Evolutionary conservation across 2,329 filamentous ascomycete species (phyloP).

Genomic region (Tolypocladium tundrense): DNA sequence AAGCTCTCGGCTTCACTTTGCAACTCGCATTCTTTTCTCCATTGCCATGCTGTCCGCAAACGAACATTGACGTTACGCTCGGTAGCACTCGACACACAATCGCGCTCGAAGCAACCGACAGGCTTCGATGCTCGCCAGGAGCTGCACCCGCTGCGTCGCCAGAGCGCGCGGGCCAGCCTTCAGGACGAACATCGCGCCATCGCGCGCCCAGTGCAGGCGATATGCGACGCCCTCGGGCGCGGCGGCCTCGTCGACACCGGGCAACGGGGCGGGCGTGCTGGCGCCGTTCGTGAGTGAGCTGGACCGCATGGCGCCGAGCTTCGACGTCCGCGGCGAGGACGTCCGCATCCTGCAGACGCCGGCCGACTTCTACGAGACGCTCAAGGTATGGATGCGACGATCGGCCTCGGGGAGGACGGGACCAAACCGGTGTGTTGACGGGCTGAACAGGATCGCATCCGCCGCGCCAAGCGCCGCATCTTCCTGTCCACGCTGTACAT

Average conservation of each 20-base stretch:
- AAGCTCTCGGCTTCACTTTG: background rate
- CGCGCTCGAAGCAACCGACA: background rate
- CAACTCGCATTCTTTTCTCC: background rate
- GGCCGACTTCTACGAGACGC: constrained; percentile 77
- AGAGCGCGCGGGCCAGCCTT: constrained; percentile 7
- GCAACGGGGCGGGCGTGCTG: constrained; percentile 27
- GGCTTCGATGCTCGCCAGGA: constrained; percentile 22
- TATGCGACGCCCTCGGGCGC: constrained; percentile 26
- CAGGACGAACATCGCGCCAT: constrained; percentile 6
- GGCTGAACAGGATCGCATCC: constrained; percentile 59
- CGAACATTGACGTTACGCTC: background rate
- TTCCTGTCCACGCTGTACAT: constrained; percentile 97
- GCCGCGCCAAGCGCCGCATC: constrained; percentile 64
- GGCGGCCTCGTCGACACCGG: constrained; percentile 15
- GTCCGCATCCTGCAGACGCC: constrained; percentile 73
- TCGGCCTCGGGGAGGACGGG: background rate
- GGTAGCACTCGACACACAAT: background rate
- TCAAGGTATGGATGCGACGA: constrained; percentile 54
- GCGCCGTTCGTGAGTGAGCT: constrained; percentile 58
- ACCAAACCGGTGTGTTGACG: background rate
- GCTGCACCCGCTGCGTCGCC: constrained; percentile 21
- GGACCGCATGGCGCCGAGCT: constrained; percentile 82
- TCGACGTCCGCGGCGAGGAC: constrained; percentile 72
- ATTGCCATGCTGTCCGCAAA: background rate
- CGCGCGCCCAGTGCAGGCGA: constrained; percentile 26